phyloP scores from a whole-genome alignment of 1,284 basidiomycete species.

The Psilocybe mexicana region DNA sequence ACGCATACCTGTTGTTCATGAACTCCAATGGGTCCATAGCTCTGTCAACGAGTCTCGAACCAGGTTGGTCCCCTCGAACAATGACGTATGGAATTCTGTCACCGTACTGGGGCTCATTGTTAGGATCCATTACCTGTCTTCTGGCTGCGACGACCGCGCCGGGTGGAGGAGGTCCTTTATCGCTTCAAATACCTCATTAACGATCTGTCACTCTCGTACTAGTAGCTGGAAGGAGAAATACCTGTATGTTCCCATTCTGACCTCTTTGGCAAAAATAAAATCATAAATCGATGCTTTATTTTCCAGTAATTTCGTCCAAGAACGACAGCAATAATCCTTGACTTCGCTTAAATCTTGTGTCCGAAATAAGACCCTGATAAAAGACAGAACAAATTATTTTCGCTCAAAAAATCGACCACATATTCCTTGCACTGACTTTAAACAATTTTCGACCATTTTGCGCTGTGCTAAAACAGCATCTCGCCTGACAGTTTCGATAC shows the following conservation, averaged over 20 bases:
- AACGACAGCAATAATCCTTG: conserved; percentile 85
- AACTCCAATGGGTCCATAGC: conserved; percentile 82
- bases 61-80: conserved; percentile 57
- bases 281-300: conserved; percentile 84
- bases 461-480: conserved; percentile 88
- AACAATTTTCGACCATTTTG: conserved; percentile 85
- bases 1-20: conserved; percentile 61
- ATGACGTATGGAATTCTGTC: conserved; percentile 95
- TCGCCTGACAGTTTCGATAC: conserved; percentile 93
- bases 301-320: conserved; percentile 86
- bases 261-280: conserved; percentile 94
- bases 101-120: conserved; percentile 87
- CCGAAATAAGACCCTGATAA: conserved; percentile 79
- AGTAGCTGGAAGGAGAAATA: conserved; percentile 27
- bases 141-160: conserved; percentile 87
- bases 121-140: conserved; percentile 73
- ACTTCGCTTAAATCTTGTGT: conserved; percentile 87
- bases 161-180: conserved; percentile 85
- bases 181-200: conserved; percentile 44
- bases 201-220: background rate
- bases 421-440: conserved; percentile 64
- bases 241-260: conserved; percentile 91
- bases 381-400: background rate
- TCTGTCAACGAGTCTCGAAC: conserved; percentile 76
- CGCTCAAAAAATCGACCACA: background rate